Percentiles rank a stretch among this genome's conserved stretches.
Evolutionary conservation across 2,329 filamentous ascomycete genomes (phyloP).

Genomic region (Monosporascus sp.): DNA sequence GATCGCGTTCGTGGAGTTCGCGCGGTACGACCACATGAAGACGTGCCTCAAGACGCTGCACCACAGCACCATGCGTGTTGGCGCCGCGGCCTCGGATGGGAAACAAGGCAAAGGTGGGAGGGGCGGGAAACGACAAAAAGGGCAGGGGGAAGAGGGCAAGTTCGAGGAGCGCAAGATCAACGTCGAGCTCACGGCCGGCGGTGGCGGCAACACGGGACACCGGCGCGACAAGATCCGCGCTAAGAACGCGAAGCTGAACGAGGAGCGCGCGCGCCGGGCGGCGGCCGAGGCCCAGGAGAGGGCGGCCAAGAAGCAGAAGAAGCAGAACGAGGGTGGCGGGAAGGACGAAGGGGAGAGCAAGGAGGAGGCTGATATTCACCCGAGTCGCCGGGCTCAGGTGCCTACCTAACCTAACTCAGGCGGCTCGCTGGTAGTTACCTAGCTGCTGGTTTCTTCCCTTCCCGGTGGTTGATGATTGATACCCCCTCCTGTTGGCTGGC

Average conservation of each 20-base stretch:
- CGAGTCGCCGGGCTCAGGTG: slow-evolving; percentile 41
- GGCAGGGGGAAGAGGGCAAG: slow-evolving; percentile 38
- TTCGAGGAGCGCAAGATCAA: slow-evolving; percentile 71
- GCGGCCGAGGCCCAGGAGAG: slow-evolving; percentile 36
- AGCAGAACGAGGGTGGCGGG: slow-evolving; percentile 19
- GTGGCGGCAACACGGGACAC: slow-evolving; percentile 70
- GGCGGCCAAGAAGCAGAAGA: slow-evolving; percentile 21
- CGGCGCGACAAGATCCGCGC: slow-evolving; percentile 72
- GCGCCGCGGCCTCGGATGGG: too few species aligned
- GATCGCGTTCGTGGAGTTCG: slow-evolving; percentile 86
- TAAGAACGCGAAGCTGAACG: slow-evolving; percentile 84
- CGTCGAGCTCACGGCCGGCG: slow-evolving; percentile 88
- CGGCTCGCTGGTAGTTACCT: too few species aligned
- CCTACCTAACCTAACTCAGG: slow-evolving; percentile 1
- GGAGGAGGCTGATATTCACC: slow-evolving; percentile 38
- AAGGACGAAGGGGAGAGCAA: slow-evolving; percentile 23
- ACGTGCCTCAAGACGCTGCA: slow-evolving; percentile 88
- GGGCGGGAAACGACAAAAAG: slow-evolving; percentile 5
- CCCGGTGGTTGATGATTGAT: too few species aligned
- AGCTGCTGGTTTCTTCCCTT: too few species aligned
- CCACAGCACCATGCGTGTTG: slow-evolving; percentile 62
- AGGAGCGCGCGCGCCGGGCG: slow-evolving; percentile 49
- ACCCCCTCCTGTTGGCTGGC: too few species aligned
- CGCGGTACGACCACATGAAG: slow-evolving; percentile 82
- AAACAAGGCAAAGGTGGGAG: too few species aligned